Base-by-base conservation (phyloP, 2,329 filamentous ascomycete genomes). In the Phyllosticta capitalensis region DNA sequence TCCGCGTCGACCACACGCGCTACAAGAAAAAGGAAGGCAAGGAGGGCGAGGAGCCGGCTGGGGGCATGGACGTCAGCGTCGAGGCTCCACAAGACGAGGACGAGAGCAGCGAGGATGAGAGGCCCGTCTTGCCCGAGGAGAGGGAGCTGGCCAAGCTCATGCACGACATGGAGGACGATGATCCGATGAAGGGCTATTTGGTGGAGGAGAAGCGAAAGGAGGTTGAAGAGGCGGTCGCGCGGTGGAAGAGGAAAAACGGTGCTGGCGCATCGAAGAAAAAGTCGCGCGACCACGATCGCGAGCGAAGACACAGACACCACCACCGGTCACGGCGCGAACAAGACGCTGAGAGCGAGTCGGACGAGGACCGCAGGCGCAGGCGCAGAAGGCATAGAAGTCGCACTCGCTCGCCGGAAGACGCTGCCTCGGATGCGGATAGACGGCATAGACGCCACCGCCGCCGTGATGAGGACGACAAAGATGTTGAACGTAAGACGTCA, bases 151-250 rank as follows among this genome's bases (percentile, higher is more conserved):
- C 84, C 55, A 81, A 84, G 52, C 72, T 97, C 59, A 84, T 95
- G 56, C 77, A 82, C 58, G 86, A 92, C 17, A 88, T 95, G 64
- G 94, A 97, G 64, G 92, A 96, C 22, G 92, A 97, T 62, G 94
- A 99, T 71, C 94, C 94, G 0, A 99, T 99, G 94, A 96, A 96
- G 74, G 85, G 84, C 45, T 96, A 89, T 67, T 71, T 97, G 64
- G 85, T 96, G 56, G 83, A 92, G 64, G 88, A 95, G 74, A 96
- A 97, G 81, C 91, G 89, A 74, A 90, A 90, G 70, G 90, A 96
- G 71, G 83, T 96, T 12, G 84, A 88, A 58, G 81, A 83, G 61
- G 92, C 90, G 2, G 74, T 88, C 65, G 78, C 79, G 63, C 81
- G 74, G 65, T 70, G 80, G 56, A 78, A 79, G 52, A 54, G 30